Evolutionary conservation across 352 stramenopile species (phyloP).

Genomic region (Pythium utonaiense): DNA sequence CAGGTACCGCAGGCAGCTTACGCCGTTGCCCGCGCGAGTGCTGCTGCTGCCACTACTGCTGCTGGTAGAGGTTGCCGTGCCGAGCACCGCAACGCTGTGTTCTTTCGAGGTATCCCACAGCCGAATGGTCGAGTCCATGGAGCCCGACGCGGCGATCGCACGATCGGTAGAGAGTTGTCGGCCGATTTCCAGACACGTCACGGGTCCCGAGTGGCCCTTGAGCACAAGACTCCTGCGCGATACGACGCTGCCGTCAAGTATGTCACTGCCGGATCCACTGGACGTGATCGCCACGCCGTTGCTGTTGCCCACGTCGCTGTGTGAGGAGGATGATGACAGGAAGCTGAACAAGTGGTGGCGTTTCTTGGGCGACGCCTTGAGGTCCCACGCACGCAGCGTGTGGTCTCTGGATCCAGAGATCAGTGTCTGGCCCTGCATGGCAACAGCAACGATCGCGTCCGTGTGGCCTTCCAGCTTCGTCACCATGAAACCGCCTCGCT

Average conservation of each 20-base stretch:
- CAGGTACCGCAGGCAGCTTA: slow-evolving; percentile 64
- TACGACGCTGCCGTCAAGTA: slow-evolving; percentile 48
- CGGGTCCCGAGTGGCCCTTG: slow-evolving; percentile 51
- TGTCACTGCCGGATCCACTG: slow-evolving; percentile 21
- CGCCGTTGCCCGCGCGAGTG: slow-evolving; percentile 23
- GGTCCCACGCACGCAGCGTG: slow-evolving; percentile 70
- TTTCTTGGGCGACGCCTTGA: slow-evolving; percentile 55
- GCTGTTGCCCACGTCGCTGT: slow-evolving; percentile 19
- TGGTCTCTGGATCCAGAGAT: slow-evolving; percentile 69
- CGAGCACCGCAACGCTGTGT: slow-evolving; percentile 46
- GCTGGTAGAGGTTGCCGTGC: background rate
- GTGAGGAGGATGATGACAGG: slow-evolving; percentile 31
- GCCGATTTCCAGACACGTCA: slow-evolving; percentile 72
- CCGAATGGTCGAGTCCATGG: slow-evolving; percentile 61
- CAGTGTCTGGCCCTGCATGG: slow-evolving; percentile 56
- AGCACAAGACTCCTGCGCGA: slow-evolving; percentile 63
- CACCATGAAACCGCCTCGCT: slow-evolving; percentile 15
- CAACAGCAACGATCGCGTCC: slow-evolving; percentile 48
- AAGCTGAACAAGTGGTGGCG: slow-evolving; percentile 57
- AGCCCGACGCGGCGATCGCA: slow-evolving; percentile 60
- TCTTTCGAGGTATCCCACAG: slow-evolving; percentile 75
- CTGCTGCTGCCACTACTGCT: slow-evolving; percentile 4
- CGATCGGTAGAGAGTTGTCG: slow-evolving; percentile 59
- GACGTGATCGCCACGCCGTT: slow-evolving; percentile 1
- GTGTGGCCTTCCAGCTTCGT: slow-evolving; percentile 51